phyloP scores from a whole-genome alignment of 805 yeast species.

The Spathaspora girioi region DNA sequence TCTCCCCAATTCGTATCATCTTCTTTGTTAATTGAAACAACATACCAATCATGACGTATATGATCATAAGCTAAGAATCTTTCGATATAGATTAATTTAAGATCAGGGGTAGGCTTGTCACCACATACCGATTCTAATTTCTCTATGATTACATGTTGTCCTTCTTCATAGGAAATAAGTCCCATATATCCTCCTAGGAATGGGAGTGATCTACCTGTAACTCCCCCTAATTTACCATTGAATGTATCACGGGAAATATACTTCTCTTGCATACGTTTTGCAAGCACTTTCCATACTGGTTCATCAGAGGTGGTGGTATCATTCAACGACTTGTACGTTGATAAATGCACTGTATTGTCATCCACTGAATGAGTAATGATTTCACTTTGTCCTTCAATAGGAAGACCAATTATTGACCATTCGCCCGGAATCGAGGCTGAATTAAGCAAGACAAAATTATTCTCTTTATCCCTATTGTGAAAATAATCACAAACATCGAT shows the following conservation, averaged over 20 bases:
- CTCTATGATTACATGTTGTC: conserved; percentile 41
- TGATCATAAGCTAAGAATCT: conserved; percentile 58
- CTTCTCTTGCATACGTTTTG: conserved; percentile 42
- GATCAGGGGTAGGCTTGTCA: conserved; percentile 53
- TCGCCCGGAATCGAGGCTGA: conserved; percentile 83
- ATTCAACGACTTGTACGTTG: conserved; percentile 7
- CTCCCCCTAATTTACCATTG: conserved; percentile 11
- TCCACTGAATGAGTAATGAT: conserved; percentile 64
- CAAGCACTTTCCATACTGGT: conserved; percentile 53
- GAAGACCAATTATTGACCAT: conserved; percentile 84
- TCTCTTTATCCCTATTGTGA: conserved; percentile 14
- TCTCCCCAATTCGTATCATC: conserved; percentile 37
- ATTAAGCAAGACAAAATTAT: conserved; percentile 60
- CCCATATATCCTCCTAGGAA: conserved; percentile 94
- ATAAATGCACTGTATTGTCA: conserved; percentile 9
- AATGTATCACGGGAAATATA: conserved; percentile 29
- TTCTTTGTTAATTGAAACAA: conserved; percentile 45
- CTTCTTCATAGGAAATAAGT: conserved; percentile 83
- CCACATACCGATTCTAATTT: conserved; percentile 32
- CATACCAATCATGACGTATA: conserved; percentile 38
- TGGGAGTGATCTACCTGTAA: conserved; percentile 46
- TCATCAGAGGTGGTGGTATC: conserved; percentile 4
- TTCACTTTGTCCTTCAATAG: conserved; percentile 39
- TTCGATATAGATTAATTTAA: conserved; percentile 69
- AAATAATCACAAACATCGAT: conserved; percentile 52